Conservation (phyloP, 176 grass and related monocot species). For the Elaeis guineensis region DNA sequence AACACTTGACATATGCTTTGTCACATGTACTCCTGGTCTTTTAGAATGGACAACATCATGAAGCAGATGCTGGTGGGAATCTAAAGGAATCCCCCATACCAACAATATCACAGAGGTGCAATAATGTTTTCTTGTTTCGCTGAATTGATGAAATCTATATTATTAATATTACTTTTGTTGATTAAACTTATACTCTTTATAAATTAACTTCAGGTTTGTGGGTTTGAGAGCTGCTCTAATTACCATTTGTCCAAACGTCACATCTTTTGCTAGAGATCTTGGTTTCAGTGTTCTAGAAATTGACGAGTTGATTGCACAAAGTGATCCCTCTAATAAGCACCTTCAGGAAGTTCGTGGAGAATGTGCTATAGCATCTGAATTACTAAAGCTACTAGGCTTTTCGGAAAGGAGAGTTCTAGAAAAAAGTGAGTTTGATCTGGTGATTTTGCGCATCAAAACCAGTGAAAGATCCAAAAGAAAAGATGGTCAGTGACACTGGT, state of each 20-base stretch:
- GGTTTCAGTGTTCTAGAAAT: conserved; percentile 42
- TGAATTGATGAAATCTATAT: too few species aligned
- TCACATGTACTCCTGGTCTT: conserved; percentile 1
- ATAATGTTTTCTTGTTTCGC: neutral
- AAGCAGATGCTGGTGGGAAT: conserved; percentile 21
- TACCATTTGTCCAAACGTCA: conserved; percentile 42
- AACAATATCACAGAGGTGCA: conserved; percentile 72
- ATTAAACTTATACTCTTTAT: conserved; percentile 5
- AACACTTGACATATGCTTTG: too few species aligned
- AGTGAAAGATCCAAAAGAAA: conserved; percentile 45
- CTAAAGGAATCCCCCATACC: conserved; percentile 25
- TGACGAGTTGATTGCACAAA: conserved; percentile 26
- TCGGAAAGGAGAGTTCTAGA: conserved; percentile 44
- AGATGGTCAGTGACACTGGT: conserved; percentile 35
- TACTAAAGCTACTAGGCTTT: conserved; percentile 52
- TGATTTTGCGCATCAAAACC: conserved; percentile 51
- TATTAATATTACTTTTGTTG: too few species aligned
- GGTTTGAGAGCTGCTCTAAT: conserved; percentile 64
- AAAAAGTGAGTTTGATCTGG: conserved; percentile 58
- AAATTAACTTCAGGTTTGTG: conserved; percentile 63
- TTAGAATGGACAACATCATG: conserved; percentile 30
- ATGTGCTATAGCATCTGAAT: conserved; percentile 19
- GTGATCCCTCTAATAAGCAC: neutral
- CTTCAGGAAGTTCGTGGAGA: conserved; percentile 7
- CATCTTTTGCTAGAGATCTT: conserved; percentile 36